Evolutionary conservation across 106 monocot genomes (phyloP).

Genomic region (Allium cepa): DNA sequence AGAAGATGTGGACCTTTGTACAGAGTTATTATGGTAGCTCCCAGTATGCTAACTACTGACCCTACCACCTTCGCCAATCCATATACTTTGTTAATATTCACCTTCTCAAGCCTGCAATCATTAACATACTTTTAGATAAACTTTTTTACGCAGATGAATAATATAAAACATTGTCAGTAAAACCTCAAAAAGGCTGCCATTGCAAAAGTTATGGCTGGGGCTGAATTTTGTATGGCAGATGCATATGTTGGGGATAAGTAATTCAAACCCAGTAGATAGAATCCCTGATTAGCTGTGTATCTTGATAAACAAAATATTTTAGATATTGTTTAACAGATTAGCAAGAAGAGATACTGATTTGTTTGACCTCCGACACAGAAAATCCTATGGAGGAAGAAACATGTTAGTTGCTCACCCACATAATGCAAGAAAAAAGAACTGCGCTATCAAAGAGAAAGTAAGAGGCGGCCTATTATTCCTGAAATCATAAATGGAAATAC

Average conservation of each 20-base stretch:
- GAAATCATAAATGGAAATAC: slow-evolving; percentile 5
- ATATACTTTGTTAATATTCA: slow-evolving; percentile 38
- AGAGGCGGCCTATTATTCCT: slow-evolving; percentile 74
- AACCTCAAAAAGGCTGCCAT: slow-evolving; percentile 80
- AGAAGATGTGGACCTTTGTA: slow-evolving; percentile 78
- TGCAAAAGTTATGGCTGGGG: slow-evolving; percentile 74
- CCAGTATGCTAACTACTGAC: slow-evolving; percentile 62
- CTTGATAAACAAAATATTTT: slow-evolving; percentile 17
- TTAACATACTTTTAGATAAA: not conserved
- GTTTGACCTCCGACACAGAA: no score
- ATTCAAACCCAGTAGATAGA: slow-evolving; percentile 66
- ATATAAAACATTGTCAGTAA: not conserved
- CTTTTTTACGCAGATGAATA: not conserved
- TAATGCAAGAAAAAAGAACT: slow-evolving; percentile 68
- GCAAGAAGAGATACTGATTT: not conserved
- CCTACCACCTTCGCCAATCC: slow-evolving; percentile 84
- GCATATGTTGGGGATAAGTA: slow-evolving; percentile 82
- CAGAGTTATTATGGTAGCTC: slow-evolving; percentile 79
- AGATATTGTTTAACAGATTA: not conserved
- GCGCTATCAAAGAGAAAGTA: slow-evolving; percentile 38
- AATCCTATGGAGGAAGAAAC: no score
- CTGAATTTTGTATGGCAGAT: slow-evolving; percentile 78
- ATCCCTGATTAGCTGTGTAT: slow-evolving; percentile 87
- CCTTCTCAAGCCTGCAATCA: slow-evolving; percentile 53
- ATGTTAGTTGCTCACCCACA: slow-evolving; percentile 43